A percentile compares a stretch with the other conserved stretches of the same genome.
Evolutionary conservation across 1,284 basidiomycete genomes (phyloP).

Genomic region (Agroathelia rolfsii): DNA sequence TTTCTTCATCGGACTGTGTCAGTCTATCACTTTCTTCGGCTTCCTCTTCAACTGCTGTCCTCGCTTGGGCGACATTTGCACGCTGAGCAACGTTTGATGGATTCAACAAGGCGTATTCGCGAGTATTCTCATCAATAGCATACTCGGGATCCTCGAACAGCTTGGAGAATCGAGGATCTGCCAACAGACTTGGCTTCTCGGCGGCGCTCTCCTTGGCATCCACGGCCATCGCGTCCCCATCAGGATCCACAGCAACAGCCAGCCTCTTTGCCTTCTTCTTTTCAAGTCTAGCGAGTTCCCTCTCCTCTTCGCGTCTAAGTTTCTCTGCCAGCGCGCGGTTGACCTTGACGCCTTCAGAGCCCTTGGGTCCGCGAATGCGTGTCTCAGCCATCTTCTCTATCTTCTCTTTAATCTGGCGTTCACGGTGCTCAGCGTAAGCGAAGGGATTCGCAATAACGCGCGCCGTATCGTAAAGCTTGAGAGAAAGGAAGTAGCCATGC

Average conservation of each 20-base stretch:
- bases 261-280: conserved; percentile 40
- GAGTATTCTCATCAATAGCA: conserved; percentile 79
- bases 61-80: conserved; percentile 27
- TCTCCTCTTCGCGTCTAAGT: conserved; percentile 68
- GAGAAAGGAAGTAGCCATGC: conserved; percentile 97
- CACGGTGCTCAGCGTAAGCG: conserved; percentile 89
- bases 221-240: conserved; percentile 32
- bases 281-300: conserved; percentile 51
- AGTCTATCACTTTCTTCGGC: conserved; percentile 78
- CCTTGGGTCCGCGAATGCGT: conserved; percentile 78
- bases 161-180: conserved; percentile 83
- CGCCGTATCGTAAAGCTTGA: conserved; percentile 93
- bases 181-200: conserved; percentile 51
- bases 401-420: conserved; percentile 79
- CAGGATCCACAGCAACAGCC: conserved; percentile 21
- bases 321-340: conserved; percentile 91
- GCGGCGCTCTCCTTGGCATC: conserved; percentile 25
- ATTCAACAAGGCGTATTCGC: conserved; percentile 88
- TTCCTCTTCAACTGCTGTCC: conserved; percentile 84
- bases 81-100: conserved; percentile 65
- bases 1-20: conserved; percentile 76
- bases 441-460: conserved; percentile 94
- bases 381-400: conserved; percentile 91
- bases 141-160: conserved; percentile 94
- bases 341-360: conserved; percentile 61